Evolutionary conservation across 306 rosid species (phyloP), one percentile per base, ranked within the genome.

Genomic region (Inga oerstediana): DNA sequence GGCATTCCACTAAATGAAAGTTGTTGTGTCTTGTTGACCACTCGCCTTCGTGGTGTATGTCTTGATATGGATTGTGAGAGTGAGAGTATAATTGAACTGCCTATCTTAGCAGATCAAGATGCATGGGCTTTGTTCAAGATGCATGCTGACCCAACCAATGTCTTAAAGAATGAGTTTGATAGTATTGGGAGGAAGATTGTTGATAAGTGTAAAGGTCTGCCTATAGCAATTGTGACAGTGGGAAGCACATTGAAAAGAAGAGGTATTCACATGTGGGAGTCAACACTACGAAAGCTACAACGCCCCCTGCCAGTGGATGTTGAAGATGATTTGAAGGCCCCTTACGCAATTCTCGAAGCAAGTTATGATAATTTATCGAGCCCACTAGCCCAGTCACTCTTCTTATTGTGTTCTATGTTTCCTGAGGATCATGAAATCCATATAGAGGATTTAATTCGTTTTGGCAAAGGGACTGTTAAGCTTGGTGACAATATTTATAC

Each of bases 401-500:
- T 79, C 48, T 79, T 49, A 17, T 13, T 67, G 10, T 79, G 82
- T 19, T 52, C 58, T 52, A 52, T 52, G n/a, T 52, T 52, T 52
- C 19, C 7, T 1, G 58, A 52, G n/a, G 58, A 52, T 52, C 8
- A 52, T 14, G 58, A 52, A 52, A 52, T 52, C 58, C 22, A 52
- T 52, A 17, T 2, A 20, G 82, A 79, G 2, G 82, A 79, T 66
- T 79, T 79, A 20, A 15, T 66, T 19, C 73, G 75, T 19, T 34
- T 46, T n/a, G 74, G 3, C 3, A 34, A 3, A 48, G 67, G 67
- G 5, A 0, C 4, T 1, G 3, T 35, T 9, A 17, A 73, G 43
- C 24, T 13, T 34, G 12, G 1, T 32, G 48, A 16, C 30, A n/a
- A 1, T 34, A 2, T 32, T 32, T 32, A 32, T 32, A 32, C 34